These are phyloP conservation scores for Torulaspora delbrueckii DNA, from an alignment of 805 yeast genomes.

Conservation along the genomic window DNA sequence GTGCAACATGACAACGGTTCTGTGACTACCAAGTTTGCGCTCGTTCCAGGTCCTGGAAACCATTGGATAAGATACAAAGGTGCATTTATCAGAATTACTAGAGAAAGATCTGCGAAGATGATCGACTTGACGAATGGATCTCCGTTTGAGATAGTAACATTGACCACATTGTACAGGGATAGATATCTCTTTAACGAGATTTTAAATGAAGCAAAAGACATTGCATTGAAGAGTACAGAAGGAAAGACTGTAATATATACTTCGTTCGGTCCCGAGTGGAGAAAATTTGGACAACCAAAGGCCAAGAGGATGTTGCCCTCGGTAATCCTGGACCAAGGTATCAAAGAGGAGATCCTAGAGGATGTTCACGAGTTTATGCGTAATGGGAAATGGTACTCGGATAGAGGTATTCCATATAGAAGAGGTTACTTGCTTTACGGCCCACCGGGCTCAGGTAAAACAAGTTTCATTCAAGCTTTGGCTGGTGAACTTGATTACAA, in stretches of 20 bases:
- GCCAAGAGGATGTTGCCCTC: slow-evolving; percentile 78
- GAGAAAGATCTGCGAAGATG: slow-evolving; percentile 86
- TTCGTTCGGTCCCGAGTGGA: slow-evolving; percentile 98
- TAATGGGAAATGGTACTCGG: slow-evolving; percentile 87
- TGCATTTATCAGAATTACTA: slow-evolving; percentile 79
- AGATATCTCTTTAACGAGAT: slow-evolving; percentile 62
- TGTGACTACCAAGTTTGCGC: slow-evolving; percentile 75
- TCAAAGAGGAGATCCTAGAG: slow-evolving; percentile 56
- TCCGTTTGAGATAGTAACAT: slow-evolving; percentile 93
- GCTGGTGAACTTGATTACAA: slow-evolving; percentile 96
- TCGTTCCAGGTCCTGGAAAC: slow-evolving; percentile 97
- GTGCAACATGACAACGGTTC: slow-evolving; percentile 91
- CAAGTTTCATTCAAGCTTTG: slow-evolving; percentile 90
- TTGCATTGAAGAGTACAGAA: slow-evolving; percentile 77
- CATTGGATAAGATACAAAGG: slow-evolving; percentile 82
- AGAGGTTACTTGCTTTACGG: slow-evolving; percentile 92
- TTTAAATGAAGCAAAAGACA: slow-evolving; percentile 73
- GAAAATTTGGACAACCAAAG: slow-evolving; percentile 95
- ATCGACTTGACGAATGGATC: slow-evolving; percentile 86
- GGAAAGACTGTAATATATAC: slow-evolving; percentile 93
- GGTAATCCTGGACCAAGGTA: slow-evolving; percentile 75
- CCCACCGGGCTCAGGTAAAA: slow-evolving; percentile 97
- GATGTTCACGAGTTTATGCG: slow-evolving; percentile 78
- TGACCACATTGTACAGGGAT: slow-evolving; percentile 85
- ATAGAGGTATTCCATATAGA: slow-evolving; percentile 95